Base-by-base conservation (phyloP, 768 basidiomycete species). In the Gautieria morchelliformis region DNA sequence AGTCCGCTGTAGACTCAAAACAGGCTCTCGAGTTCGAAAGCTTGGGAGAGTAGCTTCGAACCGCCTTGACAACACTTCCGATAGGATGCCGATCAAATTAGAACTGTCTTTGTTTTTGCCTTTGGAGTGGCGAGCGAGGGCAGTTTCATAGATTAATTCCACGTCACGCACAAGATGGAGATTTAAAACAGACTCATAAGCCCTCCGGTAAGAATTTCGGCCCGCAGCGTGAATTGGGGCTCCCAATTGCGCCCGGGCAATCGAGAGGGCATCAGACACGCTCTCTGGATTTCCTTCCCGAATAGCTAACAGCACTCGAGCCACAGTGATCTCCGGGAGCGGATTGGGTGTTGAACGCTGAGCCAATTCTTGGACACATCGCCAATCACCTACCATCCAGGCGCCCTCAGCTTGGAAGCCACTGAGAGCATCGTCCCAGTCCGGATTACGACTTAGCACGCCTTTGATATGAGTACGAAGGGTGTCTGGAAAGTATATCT, bases 341-440 rank as follows among this genome's bases (percentile, higher is more conserved):
- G 78, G 74, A 12, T 72, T 68, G n/a, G 76, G 70, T 17, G 76
- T 73, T 30, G 70, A 72, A 40, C 75, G 72, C 45, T 30, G 56
- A 51, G 12, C 66, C 44, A 90, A 74, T 17, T 71, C 70, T 52
- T 82, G 76, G 15, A 99, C 87, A 52, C 88, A 87, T 2, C 79
- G 76, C 93, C 94, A 98, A 62, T 93, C 92, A 5, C 92, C 89
- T 35, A 93, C 86, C 81, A 94, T 94, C 87, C 93, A 95, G 1
- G 92, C 89, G 60, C 93, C 89, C 72, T 99, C 94, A 11, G 89
- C 83, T 63, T 92, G 89, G 66, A 92, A 97, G 0, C 85, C 84
- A 6, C 85, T 81, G 11, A 99, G 74, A 3, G 78, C 75, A 6
- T 75, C 66, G 58, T 87, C 80, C 95, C 96, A 98, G 52, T 83